Evolutionary conservation across 2,329 filamentous ascomycete genomes (phyloP), one percentile per base, ranked within the genome.

Genomic region (Hypoxylon sp.): DNA sequence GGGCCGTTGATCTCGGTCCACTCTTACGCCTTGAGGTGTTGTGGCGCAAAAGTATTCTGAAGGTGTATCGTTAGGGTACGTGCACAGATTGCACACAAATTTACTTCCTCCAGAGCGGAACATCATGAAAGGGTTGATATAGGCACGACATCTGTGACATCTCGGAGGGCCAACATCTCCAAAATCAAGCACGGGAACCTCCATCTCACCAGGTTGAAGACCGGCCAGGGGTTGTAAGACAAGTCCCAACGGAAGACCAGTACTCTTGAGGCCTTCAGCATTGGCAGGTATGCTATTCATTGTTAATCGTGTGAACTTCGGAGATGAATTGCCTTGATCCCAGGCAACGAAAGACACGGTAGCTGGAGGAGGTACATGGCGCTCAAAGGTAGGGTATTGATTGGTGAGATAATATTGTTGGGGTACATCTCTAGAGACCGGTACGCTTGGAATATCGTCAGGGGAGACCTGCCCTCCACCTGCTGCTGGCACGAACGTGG

Each of bases 121-220:
- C 68, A 92, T 89, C 94, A 99, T 97, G 70, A 99, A 99, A 1
- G 94, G 94, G 68, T 99, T 99, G 75, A 99, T 95, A 73, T 99
- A 99, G 9, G 93, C 89, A 68, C 94, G 83, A 76, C 94, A 99
- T 74, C 94, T 82, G 64, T 90, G 85, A 73, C 94, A 99, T 70
- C 94, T 84, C 15, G 94, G 94, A 29, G 94, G 94, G 0, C 94
- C 94, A 27, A 77, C 75, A 30, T 97, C 91, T 37, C 94, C 94
- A 78, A 97, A 99, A 73, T 99, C 94, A 16, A 99, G 80, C 3
- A 99, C 88, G 0, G 94, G 94, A 45, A 99, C 87, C 1, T 91
- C 84, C 37, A 88, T 80, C 73, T 99, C 94, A 42, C 94, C 93
- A 16, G 89, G 79, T 67, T 95, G 89, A 30, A 92, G 79, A 29